A percentile compares a stretch with the other conserved stretches of the same genome.
These are phyloP conservation scores for Claviceps arundinis DNA, from an alignment of 2,329 filamentous ascomycete genomes.

Conservation along the genomic window DNA sequence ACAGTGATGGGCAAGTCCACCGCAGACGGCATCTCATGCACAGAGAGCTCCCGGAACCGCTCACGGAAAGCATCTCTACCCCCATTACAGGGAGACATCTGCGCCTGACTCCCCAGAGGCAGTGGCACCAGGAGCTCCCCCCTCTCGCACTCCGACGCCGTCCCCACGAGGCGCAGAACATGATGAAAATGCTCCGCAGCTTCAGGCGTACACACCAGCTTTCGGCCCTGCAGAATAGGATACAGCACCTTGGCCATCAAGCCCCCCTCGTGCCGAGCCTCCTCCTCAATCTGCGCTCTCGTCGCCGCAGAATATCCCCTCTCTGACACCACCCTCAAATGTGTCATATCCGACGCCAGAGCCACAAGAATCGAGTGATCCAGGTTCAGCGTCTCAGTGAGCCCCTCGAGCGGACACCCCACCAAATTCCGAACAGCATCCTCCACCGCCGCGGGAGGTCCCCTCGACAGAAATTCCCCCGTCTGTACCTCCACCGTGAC, in stretches of 20 bases:
- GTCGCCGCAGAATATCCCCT: slow-evolving; percentile 22
- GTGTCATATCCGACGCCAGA: slow-evolving; percentile 27
- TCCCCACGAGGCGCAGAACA: slow-evolving; percentile 23
- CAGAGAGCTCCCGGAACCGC: slow-evolving; percentile 20
- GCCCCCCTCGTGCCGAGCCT: slow-evolving; percentile 15
- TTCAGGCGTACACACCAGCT: slow-evolving; percentile 24
- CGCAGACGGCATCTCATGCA: slow-evolving; percentile 16
- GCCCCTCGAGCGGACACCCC: slow-evolving; percentile 17
- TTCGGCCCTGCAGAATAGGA: slow-evolving; percentile 19
- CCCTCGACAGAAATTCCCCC: slow-evolving; percentile 13
- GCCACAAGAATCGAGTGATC: slow-evolving; percentile 29
- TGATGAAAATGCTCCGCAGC: slow-evolving; percentile 26
- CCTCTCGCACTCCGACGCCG: slow-evolving; percentile 22
- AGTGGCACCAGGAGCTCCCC: slow-evolving; percentile 21
- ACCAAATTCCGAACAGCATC: slow-evolving; percentile 19
- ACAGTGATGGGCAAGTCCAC: slow-evolving; percentile 24
- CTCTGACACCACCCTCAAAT: slow-evolving; percentile 18
- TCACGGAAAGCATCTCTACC: slow-evolving; percentile 5
- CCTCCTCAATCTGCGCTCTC: slow-evolving; percentile 21
- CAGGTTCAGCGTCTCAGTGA: slow-evolving; percentile 25
- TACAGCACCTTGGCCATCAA: slow-evolving; percentile 23
- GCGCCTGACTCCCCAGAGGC: not conserved
- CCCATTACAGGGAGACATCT: too few relatives aligned
- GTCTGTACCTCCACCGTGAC: slow-evolving; percentile 19
- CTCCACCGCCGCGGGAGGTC: slow-evolving; percentile 12